These are phyloP conservation scores for Zizania latifolia DNA, from an alignment of 176 grass and related monocot species.

Conservation along the genomic window DNA sequence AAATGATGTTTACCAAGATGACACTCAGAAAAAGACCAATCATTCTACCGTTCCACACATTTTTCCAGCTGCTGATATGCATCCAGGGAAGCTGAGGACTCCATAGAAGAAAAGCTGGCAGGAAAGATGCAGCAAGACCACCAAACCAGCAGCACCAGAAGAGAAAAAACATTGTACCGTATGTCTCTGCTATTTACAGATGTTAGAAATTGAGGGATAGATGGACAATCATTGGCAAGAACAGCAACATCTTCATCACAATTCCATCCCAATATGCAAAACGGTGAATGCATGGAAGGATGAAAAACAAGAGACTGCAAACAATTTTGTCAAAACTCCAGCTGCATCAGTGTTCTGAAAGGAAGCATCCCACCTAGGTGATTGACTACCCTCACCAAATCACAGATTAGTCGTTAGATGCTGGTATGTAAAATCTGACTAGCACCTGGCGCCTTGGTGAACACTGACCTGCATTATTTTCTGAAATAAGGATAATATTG, in stretches of 20 bases:
- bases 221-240: not conserved
- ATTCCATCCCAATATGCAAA: not conserved
- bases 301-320: not conserved
- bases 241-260: not conserved
- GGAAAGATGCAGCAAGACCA: not conserved
- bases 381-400: no score
- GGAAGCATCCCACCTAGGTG: no score
- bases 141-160: not conserved
- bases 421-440: no score
- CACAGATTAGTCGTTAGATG: no score
- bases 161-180: not conserved
- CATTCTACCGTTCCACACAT: not conserved
- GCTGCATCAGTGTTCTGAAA: not conserved
- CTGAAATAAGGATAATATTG: not conserved
- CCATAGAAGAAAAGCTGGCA: no score
- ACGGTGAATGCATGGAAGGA: not conserved
- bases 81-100: not conserved
- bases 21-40: constrained; percentile 1
- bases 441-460: no score
- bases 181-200: not conserved
- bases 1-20: not conserved
- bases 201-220: not conserved
- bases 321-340: not conserved
- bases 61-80: not conserved
- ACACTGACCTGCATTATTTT: not conserved